phyloP scores from a whole-genome alignment of 2,329 filamentous ascomycete genomes.

The Trichoderma brevicompactum region DNA sequence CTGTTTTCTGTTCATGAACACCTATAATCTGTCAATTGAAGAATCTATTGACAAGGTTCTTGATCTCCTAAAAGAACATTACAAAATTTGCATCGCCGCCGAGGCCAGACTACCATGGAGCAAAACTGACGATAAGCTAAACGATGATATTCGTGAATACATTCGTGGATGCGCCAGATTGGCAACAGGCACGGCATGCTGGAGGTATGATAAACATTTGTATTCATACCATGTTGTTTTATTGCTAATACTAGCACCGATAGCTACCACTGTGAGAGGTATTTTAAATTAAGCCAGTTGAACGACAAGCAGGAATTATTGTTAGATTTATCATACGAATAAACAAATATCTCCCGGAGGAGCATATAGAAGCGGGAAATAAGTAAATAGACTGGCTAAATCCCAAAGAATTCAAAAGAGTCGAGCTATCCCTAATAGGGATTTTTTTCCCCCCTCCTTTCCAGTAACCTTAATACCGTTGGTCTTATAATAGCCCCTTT shows the following conservation, averaged over 20 bases:
- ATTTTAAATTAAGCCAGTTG: conserved; percentile 24
- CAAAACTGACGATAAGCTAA: conserved; percentile 16
- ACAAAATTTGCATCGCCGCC: not conserved
- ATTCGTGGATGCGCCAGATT: conserved; percentile 5
- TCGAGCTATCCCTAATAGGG: no score
- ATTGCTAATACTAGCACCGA: not conserved
- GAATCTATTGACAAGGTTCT: conserved; percentile 4
- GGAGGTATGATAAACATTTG: not conserved
- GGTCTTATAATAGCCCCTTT: no score
- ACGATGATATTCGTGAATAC: conserved; percentile 10
- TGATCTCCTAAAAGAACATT: conserved; percentile 4
- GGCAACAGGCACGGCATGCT: conserved; percentile 17
- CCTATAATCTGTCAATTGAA: not conserved
- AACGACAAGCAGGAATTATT: conserved; percentile 31
- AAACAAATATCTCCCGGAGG: not conserved
- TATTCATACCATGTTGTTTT: not conserved
- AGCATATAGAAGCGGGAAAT: no score
- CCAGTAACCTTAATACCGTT: no score
- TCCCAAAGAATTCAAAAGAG: no score
- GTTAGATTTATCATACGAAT: conserved; percentile 19
- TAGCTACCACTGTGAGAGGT: conserved; percentile 27
- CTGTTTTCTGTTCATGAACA: not conserved
- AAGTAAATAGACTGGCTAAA: no score
- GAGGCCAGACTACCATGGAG: conserved; percentile 25
- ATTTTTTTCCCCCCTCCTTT: no score